Evolutionary conservation across 2,329 filamentous ascomycete genomes (phyloP).

Genomic region (Fusarium sp.): DNA sequence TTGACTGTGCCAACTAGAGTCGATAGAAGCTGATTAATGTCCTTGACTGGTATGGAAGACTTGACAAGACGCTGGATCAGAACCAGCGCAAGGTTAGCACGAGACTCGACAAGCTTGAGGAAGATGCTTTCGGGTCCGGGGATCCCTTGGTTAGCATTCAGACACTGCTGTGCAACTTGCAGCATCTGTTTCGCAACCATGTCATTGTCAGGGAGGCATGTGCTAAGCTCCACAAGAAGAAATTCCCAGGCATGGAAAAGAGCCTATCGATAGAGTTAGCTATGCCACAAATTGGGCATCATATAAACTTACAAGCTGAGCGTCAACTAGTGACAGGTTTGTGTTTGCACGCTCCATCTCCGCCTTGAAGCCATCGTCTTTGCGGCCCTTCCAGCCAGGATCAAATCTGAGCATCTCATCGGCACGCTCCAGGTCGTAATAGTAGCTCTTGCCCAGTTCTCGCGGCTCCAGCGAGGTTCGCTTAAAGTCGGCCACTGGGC

Average conservation of each 20-base stretch:
- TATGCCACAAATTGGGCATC: constrained; percentile 40
- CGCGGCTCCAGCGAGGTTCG: constrained; percentile 75
- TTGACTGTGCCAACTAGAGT: constrained; percentile 66
- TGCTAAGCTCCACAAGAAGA: constrained; percentile 84
- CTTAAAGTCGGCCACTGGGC: constrained; percentile 83
- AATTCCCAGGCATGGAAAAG: constrained; percentile 93
- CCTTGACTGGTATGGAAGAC: constrained; percentile 60
- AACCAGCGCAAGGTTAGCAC: constrained; percentile 85
- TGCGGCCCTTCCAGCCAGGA: constrained; percentile 78
- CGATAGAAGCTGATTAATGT: constrained; percentile 64
- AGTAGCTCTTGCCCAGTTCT: constrained; percentile 80
- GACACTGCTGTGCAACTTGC: constrained; percentile 80
- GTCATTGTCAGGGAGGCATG: constrained; percentile 65
- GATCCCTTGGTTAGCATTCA: constrained; percentile 79
- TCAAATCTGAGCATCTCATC: constrained; percentile 82
- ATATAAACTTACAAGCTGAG: constrained; percentile 77
- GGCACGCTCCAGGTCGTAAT: constrained; percentile 84
- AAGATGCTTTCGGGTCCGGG: constrained; percentile 86
- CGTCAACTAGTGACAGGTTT: constrained; percentile 92
- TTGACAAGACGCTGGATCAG: constrained; percentile 84
- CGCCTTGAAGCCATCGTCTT: constrained; percentile 78
- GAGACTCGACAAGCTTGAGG: constrained; percentile 77
- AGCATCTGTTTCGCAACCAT: constrained; percentile 77
- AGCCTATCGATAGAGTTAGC: constrained; percentile 61
- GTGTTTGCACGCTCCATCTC: constrained; percentile 90